Evolutionary conservation across 805 yeast genomes (phyloP).

Genomic region (Yarrowia keelungensis): DNA sequence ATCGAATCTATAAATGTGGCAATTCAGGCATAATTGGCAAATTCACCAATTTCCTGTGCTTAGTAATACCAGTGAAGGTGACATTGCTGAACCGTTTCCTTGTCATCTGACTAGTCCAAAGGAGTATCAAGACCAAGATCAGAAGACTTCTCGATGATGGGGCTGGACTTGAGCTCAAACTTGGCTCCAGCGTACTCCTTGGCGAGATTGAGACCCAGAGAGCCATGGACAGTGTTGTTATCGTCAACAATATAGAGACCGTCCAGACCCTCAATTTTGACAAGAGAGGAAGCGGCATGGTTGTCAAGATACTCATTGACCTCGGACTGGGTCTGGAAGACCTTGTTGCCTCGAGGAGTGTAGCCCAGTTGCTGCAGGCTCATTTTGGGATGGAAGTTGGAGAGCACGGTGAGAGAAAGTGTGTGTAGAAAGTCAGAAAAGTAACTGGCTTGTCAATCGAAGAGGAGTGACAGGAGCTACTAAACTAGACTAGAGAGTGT

Average conservation of each 20-base stretch:
- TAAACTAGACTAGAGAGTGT: neutral
- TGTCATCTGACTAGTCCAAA: slow-evolving; percentile 5
- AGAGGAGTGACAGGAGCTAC: neutral
- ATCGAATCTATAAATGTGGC: neutral
- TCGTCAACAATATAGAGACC: slow-evolving; percentile 26
- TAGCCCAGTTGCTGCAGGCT: slow-evolving; percentile 32
- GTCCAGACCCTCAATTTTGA: slow-evolving; percentile 30
- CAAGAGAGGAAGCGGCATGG: slow-evolving; percentile 24
- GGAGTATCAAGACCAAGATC: slow-evolving; percentile 30
- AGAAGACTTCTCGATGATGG: slow-evolving; percentile 3
- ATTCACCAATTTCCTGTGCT: too few species aligned
- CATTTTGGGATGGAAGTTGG: slow-evolving; percentile 32
- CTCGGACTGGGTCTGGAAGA: slow-evolving; percentile 21
- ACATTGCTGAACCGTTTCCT: too few species aligned
- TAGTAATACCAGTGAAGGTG: too few species aligned
- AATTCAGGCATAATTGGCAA: too few species aligned
- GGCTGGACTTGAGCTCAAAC: slow-evolving; percentile 23
- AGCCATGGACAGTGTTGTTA: slow-evolving; percentile 23
- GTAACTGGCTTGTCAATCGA: too few species aligned
- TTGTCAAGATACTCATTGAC: slow-evolving; percentile 28
- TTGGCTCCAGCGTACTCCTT: slow-evolving; percentile 23
- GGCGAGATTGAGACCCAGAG: neutral
- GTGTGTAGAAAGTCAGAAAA: neutral
- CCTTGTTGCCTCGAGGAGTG: slow-evolving; percentile 29
- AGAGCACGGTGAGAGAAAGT: neutral